Conservation (phyloP, 805 yeast species). For the Isabelozyma pseudorhagii region DNA sequence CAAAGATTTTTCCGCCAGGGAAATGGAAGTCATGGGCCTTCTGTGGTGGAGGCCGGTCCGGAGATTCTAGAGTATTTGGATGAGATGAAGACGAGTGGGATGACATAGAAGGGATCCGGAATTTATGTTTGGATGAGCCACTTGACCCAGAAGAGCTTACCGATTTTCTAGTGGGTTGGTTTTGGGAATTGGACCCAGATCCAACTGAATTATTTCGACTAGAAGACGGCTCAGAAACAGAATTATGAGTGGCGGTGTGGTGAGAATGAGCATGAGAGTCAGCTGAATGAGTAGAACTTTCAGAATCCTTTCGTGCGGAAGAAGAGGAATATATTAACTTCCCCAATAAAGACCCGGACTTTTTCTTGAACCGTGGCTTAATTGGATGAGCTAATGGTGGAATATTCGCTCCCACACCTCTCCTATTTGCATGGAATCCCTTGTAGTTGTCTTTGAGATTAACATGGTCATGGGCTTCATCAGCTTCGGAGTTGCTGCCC, state of each 20-base stretch:
- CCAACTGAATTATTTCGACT: conserved; percentile 6
- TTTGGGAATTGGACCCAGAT: conserved; percentile 1
- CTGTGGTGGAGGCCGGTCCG: neutral
- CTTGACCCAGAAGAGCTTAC: conserved; percentile 13
- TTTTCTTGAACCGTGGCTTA: conserved; percentile 43
- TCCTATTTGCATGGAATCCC: conserved; percentile 38
- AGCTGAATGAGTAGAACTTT: conserved; percentile 6
- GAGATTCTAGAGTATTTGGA: neutral
- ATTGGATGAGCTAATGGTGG: conserved; percentile 52
- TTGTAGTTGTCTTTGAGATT: conserved; percentile 23
- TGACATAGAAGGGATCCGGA: conserved; percentile 31
- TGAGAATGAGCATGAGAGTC: conserved; percentile 1
- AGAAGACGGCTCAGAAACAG: neutral
- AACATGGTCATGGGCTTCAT: neutral
- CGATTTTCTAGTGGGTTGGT: conserved; percentile 9
- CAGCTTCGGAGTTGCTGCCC: neutral
- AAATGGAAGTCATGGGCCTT: neutral
- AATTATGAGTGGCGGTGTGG: neutral
- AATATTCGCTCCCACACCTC: conserved; percentile 25
- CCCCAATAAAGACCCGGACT: conserved; percentile 34
- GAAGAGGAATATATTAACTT: conserved; percentile 32
- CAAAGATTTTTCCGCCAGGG: conserved; percentile 11
- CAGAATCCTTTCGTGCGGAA: conserved; percentile 24
- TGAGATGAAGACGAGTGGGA: conserved; percentile 5
- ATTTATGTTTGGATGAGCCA: conserved; percentile 27